A percentile compares a stretch with the other conserved stretches of the same genome.
phyloP scores from a whole-genome alignment of 78 protist species.

The Planoprotostelium fungivorum region DNA sequence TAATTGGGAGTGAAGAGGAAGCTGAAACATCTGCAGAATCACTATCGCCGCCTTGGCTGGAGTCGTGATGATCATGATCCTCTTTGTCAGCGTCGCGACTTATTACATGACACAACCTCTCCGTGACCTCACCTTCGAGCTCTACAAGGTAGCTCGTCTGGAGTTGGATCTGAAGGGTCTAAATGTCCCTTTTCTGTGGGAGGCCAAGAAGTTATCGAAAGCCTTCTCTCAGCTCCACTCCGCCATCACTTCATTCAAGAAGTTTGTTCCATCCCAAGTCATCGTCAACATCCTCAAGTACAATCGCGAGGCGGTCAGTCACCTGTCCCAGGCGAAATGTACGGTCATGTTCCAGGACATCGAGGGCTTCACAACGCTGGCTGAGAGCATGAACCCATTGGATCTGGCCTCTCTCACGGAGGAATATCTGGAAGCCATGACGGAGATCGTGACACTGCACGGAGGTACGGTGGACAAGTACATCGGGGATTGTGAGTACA shows the following conservation, averaged over 20 bases:
- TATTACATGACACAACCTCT: not conserved
- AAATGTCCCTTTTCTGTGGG: not conserved
- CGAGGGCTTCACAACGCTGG: not conserved
- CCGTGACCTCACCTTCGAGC: not conserved
- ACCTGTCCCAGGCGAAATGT: not conserved
- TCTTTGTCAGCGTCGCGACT: not conserved
- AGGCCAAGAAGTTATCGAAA: not conserved
- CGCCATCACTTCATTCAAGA: not conserved
- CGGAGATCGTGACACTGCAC: not conserved
- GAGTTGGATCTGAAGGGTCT: not conserved
- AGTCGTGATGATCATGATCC: not conserved
- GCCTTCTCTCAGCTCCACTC: not conserved
- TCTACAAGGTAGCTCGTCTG: not conserved
- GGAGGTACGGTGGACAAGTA: not conserved
- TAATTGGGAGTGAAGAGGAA: not conserved
- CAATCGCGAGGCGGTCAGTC: not conserved
- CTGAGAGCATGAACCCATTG: not conserved
- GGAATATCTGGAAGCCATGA: not conserved
- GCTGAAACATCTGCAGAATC: not conserved
- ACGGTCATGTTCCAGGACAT: not conserved
- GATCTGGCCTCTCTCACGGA: not conserved
- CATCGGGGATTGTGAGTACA: not conserved
- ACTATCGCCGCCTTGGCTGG: not conserved
- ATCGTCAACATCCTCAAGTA: not conserved
- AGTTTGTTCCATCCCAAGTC: not conserved